These are phyloP conservation scores for Aspergillus flavus DNA, from an alignment of 2,329 filamentous ascomycete species.

Conservation along the genomic window DNA sequence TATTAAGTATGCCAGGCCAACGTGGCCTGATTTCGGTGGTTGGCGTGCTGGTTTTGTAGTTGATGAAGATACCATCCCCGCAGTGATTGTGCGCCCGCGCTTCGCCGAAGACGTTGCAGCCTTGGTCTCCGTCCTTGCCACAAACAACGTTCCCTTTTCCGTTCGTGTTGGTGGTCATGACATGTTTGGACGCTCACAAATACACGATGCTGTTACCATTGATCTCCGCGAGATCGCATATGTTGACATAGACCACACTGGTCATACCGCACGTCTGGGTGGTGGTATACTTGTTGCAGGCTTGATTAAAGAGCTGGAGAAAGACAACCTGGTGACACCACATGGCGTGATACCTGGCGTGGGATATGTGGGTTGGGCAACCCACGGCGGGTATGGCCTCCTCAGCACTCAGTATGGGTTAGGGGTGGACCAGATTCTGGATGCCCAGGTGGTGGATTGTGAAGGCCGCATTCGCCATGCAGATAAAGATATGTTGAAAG, in stretches of 20 bases:
- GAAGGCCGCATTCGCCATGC: conserved; percentile 16
- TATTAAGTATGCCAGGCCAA: no score
- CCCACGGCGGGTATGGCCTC: conserved; percentile 39
- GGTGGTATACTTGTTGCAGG: conserved; percentile 19
- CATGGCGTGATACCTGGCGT: conserved; percentile 23
- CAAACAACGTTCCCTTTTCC: conserved; percentile 12
- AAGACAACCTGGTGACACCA: conserved; percentile 15
- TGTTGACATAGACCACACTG: conserved; percentile 12
- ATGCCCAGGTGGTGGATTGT: conserved; percentile 18
- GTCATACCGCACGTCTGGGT: conserved; percentile 12
- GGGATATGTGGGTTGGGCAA: conserved; percentile 42
- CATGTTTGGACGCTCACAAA: conserved; percentile 14
- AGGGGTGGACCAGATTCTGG: conserved; percentile 43
- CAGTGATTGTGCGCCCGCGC: conserved; percentile 15
- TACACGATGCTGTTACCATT: conserved; percentile 14
- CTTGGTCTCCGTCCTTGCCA: conserved; percentile 11
- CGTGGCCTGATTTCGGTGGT: no score
- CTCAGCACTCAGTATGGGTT: conserved; percentile 33
- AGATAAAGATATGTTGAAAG: conserved; percentile 17
- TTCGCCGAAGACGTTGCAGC: conserved; percentile 11
- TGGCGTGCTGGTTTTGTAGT: conserved; percentile 5
- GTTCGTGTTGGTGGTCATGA: conserved; percentile 24
- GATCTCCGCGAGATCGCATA: conserved; percentile 17
- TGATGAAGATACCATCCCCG: conserved; percentile 11
- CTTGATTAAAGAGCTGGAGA: conserved; percentile 9